Percentiles rank a stretch among this genome's conserved stretches.
Evolutionary conservation across 108 stramenopile species (phyloP).

Genomic region (Aurantiochytrium sp.): DNA sequence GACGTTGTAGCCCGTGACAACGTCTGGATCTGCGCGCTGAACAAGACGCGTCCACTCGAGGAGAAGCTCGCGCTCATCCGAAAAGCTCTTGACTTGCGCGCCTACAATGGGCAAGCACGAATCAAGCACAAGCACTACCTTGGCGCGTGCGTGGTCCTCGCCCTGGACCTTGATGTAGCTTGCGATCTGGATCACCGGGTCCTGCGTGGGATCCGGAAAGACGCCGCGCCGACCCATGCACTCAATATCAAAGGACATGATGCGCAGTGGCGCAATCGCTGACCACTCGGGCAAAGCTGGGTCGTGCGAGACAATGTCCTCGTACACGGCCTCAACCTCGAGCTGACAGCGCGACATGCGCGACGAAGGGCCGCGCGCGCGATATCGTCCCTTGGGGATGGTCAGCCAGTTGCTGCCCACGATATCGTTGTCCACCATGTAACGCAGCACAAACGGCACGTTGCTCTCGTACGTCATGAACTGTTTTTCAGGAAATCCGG

Average conservation of each 20-base stretch:
- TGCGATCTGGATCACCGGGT: conserved; percentile 99
- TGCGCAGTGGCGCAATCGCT: conserved; percentile 88
- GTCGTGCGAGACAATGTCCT: conserved; percentile 73
- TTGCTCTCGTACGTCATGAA: conserved; percentile 85
- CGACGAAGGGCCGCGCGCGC: conserved; percentile 39
- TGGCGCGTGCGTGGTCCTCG: conserved; percentile 46
- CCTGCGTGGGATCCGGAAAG: conserved; percentile 92
- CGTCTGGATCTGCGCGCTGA: conserved; percentile 83
- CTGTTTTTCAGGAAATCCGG: conserved; percentile 50
- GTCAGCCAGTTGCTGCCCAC: conserved; percentile 89
- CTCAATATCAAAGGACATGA: conserved; percentile 94
- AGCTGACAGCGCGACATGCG: conserved; percentile 65
- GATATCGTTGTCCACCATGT: conserved; percentile 92
- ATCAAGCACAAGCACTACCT: not conserved
- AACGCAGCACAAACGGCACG: conserved; percentile 93
- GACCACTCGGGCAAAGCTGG: conserved; percentile 83
- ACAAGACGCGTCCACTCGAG: conserved; percentile 80
- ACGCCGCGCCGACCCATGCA: conserved; percentile 92
- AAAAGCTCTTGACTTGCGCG: conserved; percentile 87
- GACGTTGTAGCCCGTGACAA: conserved; percentile 92
- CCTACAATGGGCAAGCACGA: conserved; percentile 90
- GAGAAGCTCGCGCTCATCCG: conserved; percentile 70
- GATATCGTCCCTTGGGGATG: conserved; percentile 72
- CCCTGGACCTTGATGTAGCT: conserved; percentile 76
- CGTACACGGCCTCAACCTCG: conserved; percentile 86